phyloP scores from a whole-genome alignment of 495 filamentous ascomycete species.

The Podospora tetraspora region DNA sequence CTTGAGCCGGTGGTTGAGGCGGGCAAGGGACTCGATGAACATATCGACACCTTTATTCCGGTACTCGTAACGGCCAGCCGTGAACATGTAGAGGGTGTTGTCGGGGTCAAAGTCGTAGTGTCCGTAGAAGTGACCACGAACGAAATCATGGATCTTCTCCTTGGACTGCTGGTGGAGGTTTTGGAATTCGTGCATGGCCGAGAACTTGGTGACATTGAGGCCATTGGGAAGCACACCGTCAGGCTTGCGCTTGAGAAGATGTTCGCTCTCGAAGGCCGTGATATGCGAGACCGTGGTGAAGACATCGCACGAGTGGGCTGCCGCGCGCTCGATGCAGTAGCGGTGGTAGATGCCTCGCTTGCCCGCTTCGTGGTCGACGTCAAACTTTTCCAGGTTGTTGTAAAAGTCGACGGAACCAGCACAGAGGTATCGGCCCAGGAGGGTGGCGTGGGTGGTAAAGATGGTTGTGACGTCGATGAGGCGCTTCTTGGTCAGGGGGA shows the following conservation, averaged over 20 bases:
- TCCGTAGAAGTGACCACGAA: conserved; percentile 96
- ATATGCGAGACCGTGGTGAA: conserved; percentile 99
- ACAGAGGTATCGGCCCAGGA: conserved; percentile 92
- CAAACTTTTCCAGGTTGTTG: conserved; percentile 96
- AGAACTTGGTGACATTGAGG: conserved; percentile 97
- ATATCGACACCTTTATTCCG: conserved; percentile 98
- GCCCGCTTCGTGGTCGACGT: conserved; percentile 92
- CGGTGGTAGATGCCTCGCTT: conserved; percentile 98
- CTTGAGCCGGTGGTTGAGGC: conserved; percentile 91
- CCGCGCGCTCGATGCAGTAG: conserved; percentile 94
- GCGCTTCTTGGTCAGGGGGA: conserved; percentile 86
- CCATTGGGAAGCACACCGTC: conserved; percentile 96
- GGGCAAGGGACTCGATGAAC: conserved; percentile 95
- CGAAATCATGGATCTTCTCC: conserved; percentile 96
- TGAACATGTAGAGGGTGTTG: conserved; percentile 98
- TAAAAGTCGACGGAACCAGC: conserved; percentile 98
- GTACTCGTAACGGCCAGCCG: conserved; percentile 93
- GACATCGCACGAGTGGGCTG: conserved; percentile 86
- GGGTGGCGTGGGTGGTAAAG: conserved; percentile 95
- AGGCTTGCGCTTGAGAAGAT: conserved; percentile 94
- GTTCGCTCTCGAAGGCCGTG: conserved; percentile 95
- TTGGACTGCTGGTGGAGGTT: conserved; percentile 95
- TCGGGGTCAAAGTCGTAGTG: conserved; percentile 96
- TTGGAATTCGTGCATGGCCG: conserved; percentile 97
- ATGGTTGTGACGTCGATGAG: conserved; percentile 97